Evolutionary conservation across 305 asterid genomes (phyloP).

Genomic region (Plantago lanceolata): DNA sequence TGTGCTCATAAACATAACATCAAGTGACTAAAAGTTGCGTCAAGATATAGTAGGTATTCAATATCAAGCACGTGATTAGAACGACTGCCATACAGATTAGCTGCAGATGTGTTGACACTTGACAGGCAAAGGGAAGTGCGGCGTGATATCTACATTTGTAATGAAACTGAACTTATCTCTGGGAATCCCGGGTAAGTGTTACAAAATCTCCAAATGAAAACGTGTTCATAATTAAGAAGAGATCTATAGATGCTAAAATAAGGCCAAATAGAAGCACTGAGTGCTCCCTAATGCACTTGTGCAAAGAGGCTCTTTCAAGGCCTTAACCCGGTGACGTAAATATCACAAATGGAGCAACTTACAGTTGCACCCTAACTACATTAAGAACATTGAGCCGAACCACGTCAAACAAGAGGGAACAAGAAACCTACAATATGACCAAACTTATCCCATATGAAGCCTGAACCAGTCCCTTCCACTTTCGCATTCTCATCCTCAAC

Average conservation of each 20-base stretch:
- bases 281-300: too few relatives aligned
- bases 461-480: conserved; percentile 89
- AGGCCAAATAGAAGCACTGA: too few relatives aligned
- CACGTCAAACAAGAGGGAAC: conserved; percentile 6
- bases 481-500: conserved; percentile 49
- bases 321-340: background rate
- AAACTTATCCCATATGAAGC: conserved; percentile 86
- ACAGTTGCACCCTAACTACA: background rate
- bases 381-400: background rate
- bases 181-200: too few relatives aligned
- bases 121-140: background rate
- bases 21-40: background rate
- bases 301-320: background rate
- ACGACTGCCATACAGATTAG: too few relatives aligned
- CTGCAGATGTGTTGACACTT: background rate
- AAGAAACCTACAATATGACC: conserved; percentile 75
- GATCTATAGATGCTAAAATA: too few relatives aligned
- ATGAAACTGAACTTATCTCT: too few relatives aligned
- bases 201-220: too few relatives aligned
- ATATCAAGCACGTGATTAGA: too few relatives aligned
- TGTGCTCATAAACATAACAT: conserved; percentile 2
- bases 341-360: background rate
- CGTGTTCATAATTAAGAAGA: too few relatives aligned
- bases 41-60: background rate
- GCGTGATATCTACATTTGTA: too few relatives aligned